Evolutionary conservation across 176 grass and related monocot genomes (phyloP).

Genomic region (Neostapfia colusana): DNA sequence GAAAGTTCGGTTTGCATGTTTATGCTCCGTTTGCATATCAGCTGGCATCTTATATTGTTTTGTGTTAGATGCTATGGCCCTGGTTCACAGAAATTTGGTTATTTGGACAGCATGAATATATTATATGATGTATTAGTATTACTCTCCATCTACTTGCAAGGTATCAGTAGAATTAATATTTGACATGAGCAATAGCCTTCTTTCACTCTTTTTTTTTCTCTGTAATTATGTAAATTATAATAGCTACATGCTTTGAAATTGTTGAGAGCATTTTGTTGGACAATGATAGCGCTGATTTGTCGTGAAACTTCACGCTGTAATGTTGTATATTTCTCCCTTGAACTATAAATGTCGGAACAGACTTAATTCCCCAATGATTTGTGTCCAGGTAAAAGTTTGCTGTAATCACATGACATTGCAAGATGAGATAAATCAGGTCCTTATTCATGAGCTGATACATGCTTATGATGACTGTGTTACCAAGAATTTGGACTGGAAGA

Average conservation of each 20-base stretch:
- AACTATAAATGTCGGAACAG: neutral
- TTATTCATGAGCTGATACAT: slow-evolving; percentile 93
- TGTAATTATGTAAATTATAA: neutral
- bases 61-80: neutral
- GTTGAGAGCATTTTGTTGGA: neutral
- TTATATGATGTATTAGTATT: neutral
- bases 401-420: slow-evolving; percentile 62
- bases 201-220: neutral
- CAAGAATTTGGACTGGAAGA: slow-evolving; percentile 83
- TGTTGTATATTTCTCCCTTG: slow-evolving; percentile 8
- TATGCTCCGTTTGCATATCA: neutral
- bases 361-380: slow-evolving; percentile 27
- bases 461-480: slow-evolving; percentile 87
- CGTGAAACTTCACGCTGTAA: neutral
- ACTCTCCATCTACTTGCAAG: slow-evolving; percentile 2
- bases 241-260: neutral
- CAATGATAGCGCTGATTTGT: neutral
- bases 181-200: neutral
- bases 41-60: neutral
- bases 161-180: neutral
- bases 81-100: neutral
- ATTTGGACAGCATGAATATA: neutral
- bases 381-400: slow-evolving; percentile 73
- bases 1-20: neutral
- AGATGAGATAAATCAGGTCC: slow-evolving; percentile 71